Percentiles rank a stretch among this genome's conserved stretches.
These are phyloP conservation scores for Penicillium lagena DNA, from an alignment of 495 filamentous ascomycete species.

Conservation along the genomic window DNA sequence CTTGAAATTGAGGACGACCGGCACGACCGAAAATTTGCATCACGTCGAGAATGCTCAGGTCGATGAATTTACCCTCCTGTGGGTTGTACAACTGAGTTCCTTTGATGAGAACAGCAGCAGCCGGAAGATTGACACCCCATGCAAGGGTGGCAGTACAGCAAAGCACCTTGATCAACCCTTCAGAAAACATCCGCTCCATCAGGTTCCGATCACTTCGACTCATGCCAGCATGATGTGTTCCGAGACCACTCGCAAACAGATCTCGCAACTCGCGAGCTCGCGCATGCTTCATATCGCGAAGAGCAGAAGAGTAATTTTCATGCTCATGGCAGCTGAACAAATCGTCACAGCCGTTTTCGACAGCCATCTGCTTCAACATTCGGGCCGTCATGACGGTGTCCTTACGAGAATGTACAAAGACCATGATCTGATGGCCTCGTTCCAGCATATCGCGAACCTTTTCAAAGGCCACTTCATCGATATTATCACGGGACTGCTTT, in stretches of 20 bases:
- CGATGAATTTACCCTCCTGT: conserved; percentile 92
- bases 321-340: conserved; percentile 70
- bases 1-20: conserved; percentile 93
- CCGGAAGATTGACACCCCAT: conserved; percentile 95
- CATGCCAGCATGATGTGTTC: conserved; percentile 96
- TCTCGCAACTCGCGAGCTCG: conserved; percentile 82
- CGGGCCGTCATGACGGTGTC: conserved; percentile 87
- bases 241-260: conserved; percentile 80
- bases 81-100: conserved; percentile 95
- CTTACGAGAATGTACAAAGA: conserved; percentile 95
- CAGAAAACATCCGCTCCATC: conserved; percentile 81
- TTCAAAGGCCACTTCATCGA: conserved; percentile 80
- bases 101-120: conserved; percentile 91
- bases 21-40: conserved; percentile 98
- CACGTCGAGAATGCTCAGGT: conserved; percentile 94
- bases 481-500: conserved; percentile 74
- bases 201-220: conserved; percentile 86
- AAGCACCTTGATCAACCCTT: conserved; percentile 87
- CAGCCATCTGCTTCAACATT: conserved; percentile 77
- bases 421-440: conserved; percentile 90
- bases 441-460: conserved; percentile 94
- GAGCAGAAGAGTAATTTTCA: conserved; percentile 61
- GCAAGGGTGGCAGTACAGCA: conserved; percentile 97
- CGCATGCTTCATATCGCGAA: conserved; percentile 75
- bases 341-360: conserved; percentile 67